These are phyloP conservation scores for Verticillium tricorpus DNA, from an alignment of 2,329 filamentous ascomycete genomes.

Conservation along the genomic window DNA sequence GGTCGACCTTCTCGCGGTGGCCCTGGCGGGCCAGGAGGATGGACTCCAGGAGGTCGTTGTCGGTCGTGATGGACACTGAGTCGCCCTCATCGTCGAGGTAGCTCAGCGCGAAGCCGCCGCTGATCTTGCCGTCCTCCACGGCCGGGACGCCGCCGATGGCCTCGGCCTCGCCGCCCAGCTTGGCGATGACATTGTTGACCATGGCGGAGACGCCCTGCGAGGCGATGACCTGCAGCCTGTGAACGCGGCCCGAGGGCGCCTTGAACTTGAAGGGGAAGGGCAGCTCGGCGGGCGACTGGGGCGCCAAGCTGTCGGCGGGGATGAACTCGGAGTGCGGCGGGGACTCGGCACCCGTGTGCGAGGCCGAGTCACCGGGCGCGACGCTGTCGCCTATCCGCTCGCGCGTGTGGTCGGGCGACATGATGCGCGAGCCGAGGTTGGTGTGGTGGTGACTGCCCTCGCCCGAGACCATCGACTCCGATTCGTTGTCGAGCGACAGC, in stretches of 20 bases:
- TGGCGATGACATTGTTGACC: slow-evolving; percentile 70
- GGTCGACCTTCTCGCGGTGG: slow-evolving; percentile 86
- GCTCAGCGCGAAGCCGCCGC: slow-evolving; percentile 83
- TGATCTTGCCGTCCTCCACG: slow-evolving; percentile 69
- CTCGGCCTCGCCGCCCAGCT: slow-evolving; percentile 80
- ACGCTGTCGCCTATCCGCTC: slow-evolving; percentile 77
- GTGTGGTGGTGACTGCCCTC: slow-evolving; percentile 67
- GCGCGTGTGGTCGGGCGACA: slow-evolving; percentile 73
- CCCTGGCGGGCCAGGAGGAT: slow-evolving; percentile 76
- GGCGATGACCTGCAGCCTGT: slow-evolving; percentile 81
- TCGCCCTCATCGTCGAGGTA: slow-evolving; percentile 97
- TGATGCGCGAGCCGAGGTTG: slow-evolving; percentile 64
- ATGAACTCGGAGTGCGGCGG: slow-evolving; percentile 61
- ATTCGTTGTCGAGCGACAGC: slow-evolving; percentile 91
- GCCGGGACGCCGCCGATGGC: slow-evolving; percentile 79
- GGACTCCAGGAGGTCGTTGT: slow-evolving; percentile 87
- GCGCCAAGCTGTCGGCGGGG: slow-evolving; percentile 45
- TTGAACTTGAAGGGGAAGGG: slow-evolving; percentile 99
- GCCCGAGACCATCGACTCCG: slow-evolving; percentile 93
- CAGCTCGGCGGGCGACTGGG: slow-evolving; percentile 59
- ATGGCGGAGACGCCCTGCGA: slow-evolving; percentile 77
- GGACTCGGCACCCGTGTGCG: slow-evolving; percentile 79
- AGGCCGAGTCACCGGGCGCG: slow-evolving; percentile 89
- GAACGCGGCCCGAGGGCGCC: slow-evolving; percentile 88
- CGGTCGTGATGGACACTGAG: slow-evolving; percentile 92